A percentile compares a stretch with the other conserved stretches of the same genome.
Evolutionary conservation across 768 basidiomycete species (phyloP).

Genomic region (Favolaschia claudopus): DNA sequence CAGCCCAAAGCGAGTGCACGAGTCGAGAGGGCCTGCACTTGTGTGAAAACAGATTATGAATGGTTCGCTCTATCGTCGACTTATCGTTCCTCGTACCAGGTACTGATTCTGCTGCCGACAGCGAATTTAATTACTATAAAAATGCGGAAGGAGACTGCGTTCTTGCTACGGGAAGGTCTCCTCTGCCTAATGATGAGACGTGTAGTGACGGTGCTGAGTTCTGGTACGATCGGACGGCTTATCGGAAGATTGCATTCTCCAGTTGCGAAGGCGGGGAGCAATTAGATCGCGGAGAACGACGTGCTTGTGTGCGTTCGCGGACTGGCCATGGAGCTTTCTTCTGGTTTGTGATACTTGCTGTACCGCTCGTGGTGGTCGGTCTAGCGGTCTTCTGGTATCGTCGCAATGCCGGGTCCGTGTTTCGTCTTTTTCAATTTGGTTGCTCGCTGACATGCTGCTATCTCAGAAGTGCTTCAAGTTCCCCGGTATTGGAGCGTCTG

Average conservation of each 20-base stretch:
- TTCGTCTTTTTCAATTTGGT: no score
- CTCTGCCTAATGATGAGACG: conserved; percentile 67
- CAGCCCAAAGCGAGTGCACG: conserved; percentile 58
- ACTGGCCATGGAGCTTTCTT: conserved; percentile 77
- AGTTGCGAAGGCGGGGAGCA: conserved; percentile 81
- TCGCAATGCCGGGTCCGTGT: no score
- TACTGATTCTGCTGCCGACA: conserved; percentile 44
- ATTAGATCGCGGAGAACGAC: conserved; percentile 78
- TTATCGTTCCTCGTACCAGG: background rate
- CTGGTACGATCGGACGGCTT: conserved; percentile 95
- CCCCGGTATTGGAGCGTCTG: background rate
- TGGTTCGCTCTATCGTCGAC: conserved; percentile 64
- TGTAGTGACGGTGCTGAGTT: conserved; percentile 72
- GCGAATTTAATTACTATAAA: conserved; percentile 92
- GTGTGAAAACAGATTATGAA: conserved; percentile 84
- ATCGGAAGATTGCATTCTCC: conserved; percentile 90
- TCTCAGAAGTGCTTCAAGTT: no score
- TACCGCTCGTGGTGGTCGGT: background rate
- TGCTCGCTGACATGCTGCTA: no score
- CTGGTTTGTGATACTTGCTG: conserved; percentile 85
- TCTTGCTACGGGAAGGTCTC: conserved; percentile 69
- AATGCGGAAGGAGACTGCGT: conserved; percentile 78
- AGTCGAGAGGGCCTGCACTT: conserved; percentile 75
- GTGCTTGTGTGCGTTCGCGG: conserved; percentile 80
- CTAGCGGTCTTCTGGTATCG: background rate